Conservation (phyloP, 805 yeast species). For the Schwanniomyces occidentalis region DNA sequence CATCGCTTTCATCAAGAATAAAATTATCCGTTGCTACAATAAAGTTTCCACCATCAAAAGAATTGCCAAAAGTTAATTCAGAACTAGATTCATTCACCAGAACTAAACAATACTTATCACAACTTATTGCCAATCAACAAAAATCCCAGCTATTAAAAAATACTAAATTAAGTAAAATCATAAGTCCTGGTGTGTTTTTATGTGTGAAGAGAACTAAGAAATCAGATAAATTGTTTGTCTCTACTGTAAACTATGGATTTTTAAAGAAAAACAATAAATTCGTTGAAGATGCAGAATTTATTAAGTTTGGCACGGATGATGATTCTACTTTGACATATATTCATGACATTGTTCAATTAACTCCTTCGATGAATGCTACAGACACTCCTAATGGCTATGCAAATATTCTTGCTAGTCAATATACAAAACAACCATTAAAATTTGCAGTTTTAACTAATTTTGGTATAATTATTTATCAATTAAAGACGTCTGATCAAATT, state of each 20-base stretch:
- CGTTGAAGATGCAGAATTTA: slow-evolving; percentile 78
- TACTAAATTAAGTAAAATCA: slow-evolving; percentile 56
- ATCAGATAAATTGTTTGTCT: slow-evolving; percentile 59
- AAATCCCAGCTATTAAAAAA: slow-evolving; percentile 60
- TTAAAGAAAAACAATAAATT: slow-evolving; percentile 70
- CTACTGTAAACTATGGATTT: slow-evolving; percentile 84
- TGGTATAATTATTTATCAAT: slow-evolving; percentile 74
- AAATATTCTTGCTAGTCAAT: slow-evolving; percentile 85
- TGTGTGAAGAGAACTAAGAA: slow-evolving; percentile 54
- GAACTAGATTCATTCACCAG: slow-evolving; percentile 44
- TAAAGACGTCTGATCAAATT: slow-evolving; percentile 77
- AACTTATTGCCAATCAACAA: slow-evolving; percentile 41
- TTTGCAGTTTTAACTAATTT: slow-evolving; percentile 81
- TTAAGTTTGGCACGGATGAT: slow-evolving; percentile 32
- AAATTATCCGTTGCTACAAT: slow-evolving; percentile 46
- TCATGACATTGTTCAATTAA: slow-evolving; percentile 70
- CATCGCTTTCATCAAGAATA: slow-evolving; percentile 25
- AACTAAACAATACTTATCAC: slow-evolving; percentile 40
- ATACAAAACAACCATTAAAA: slow-evolving; percentile 61
- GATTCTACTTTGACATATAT: slow-evolving; percentile 39
- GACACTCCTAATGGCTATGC: slow-evolving; percentile 79
- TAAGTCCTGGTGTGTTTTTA: slow-evolving; percentile 86
- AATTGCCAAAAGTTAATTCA: slow-evolving; percentile 39
- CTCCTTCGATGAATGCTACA: slow-evolving; percentile 71
- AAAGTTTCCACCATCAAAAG: slow-evolving; percentile 65